These are phyloP conservation scores for Lasiodiplodia gonubiensis DNA, from an alignment of 2,329 filamentous ascomycete genomes.

Conservation along the genomic window DNA sequence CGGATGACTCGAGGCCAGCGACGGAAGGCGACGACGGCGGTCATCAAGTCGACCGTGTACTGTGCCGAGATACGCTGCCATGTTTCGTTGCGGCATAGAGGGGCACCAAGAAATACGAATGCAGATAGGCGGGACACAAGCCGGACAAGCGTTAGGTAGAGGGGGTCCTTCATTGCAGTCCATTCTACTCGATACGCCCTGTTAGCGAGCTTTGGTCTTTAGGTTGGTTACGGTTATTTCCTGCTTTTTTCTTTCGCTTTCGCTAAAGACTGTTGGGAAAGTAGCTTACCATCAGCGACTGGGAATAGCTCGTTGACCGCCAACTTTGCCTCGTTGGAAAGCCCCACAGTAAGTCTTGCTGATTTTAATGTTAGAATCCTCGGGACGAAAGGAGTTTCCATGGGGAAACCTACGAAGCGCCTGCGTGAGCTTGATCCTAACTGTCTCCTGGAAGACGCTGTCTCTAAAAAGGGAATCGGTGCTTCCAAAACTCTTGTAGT, in stretches of 20 bases:
- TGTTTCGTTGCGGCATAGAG: constrained; percentile 44
- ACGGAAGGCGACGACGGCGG: constrained; percentile 41
- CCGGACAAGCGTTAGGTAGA: constrained; percentile 46
- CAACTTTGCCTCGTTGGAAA: background rate
- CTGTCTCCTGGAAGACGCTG: background rate
- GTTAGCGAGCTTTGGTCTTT: no score
- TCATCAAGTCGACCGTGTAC: constrained; percentile 46
- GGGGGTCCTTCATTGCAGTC: constrained; percentile 42
- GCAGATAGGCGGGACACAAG: constrained; percentile 49
- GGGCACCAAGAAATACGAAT: constrained; percentile 48
- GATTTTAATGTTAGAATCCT: background rate
- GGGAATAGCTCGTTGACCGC: background rate
- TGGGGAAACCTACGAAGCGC: background rate
- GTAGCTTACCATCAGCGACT: background rate
- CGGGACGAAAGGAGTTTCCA: no score
- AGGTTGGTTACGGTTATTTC: no score
- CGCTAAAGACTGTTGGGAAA: background rate
- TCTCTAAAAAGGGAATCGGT: background rate
- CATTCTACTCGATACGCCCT: constrained; percentile 39
- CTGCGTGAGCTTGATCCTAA: background rate
- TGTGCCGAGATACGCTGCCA: constrained; percentile 45
- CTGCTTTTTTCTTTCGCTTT: no score
- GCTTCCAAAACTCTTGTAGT: background rate
- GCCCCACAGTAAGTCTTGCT: background rate
- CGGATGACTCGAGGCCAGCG: constrained; percentile 43